Conservation (phyloP, 257 asterid species). For the Solanum chiquidenum region DNA sequence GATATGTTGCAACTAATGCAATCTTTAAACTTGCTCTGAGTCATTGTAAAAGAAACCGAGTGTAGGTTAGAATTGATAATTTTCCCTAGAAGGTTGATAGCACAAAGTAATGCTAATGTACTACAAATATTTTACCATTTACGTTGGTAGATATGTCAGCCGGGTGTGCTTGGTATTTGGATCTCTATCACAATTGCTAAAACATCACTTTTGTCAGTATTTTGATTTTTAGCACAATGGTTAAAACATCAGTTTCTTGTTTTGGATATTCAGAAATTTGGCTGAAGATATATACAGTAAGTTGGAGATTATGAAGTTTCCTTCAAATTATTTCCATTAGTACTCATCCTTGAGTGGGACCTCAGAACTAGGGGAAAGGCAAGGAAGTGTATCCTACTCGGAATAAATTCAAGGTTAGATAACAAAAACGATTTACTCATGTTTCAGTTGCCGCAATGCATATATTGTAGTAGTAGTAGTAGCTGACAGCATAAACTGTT, state of each 20-base stretch:
- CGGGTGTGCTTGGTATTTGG: no score
- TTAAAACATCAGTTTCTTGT: background rate
- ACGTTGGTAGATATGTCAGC: background rate
- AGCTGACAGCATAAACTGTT: background rate
- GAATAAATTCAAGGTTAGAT: background rate
- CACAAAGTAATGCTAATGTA: background rate
- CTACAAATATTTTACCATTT: background rate
- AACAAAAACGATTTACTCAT: background rate
- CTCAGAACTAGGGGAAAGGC: background rate
- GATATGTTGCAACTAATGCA: background rate
- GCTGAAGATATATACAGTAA: background rate
- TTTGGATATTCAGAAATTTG: background rate
- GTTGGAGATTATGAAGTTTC: background rate
- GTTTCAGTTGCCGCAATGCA: background rate
- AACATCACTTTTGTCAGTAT: background rate
- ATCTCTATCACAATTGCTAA: background rate
- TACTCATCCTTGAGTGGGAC: background rate
- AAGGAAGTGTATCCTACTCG: background rate
- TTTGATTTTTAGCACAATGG: background rate
- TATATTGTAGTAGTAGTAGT: background rate
- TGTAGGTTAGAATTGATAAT: background rate
- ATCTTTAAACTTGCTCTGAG: background rate
- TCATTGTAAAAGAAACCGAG: background rate
- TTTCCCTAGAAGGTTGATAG: background rate
- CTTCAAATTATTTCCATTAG: background rate